Evolutionary conservation across 305 asterid species (phyloP).

Genomic region (Lippia alba): DNA sequence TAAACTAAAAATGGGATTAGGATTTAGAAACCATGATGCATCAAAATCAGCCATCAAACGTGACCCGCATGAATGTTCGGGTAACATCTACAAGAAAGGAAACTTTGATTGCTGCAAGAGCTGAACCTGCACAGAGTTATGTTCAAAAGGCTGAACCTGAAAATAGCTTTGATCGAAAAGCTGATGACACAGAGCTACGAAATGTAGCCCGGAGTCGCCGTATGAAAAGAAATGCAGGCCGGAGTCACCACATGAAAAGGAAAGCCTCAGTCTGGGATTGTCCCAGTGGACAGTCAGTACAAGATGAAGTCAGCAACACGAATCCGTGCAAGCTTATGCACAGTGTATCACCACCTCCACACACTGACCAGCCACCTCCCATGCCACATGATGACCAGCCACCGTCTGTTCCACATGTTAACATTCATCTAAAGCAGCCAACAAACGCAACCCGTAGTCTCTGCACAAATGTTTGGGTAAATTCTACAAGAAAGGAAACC

Average conservation of each 20-base stretch:
- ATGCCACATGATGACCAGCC: too few species aligned
- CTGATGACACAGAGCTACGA: too few species aligned
- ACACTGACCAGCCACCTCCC: conserved; percentile 12
- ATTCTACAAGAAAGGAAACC: background rate
- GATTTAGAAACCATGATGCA: background rate
- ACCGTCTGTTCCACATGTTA: too few species aligned
- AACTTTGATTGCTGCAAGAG: too few species aligned
- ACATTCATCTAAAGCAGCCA: conserved; percentile 7
- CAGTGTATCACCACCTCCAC: conserved; percentile 32
- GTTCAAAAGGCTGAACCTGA: too few species aligned
- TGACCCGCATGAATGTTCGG: too few species aligned
- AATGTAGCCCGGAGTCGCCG: too few species aligned
- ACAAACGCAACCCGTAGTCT: conserved; percentile 39
- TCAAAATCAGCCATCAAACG: background rate
- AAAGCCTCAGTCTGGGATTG: conserved; percentile 24
- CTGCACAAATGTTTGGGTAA: background rate
- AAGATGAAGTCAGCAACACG: conserved; percentile 45
- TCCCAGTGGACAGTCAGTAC: conserved; percentile 16
- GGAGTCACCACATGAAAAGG: background rate
- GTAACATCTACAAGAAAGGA: too few species aligned
- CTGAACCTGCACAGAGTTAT: too few species aligned
- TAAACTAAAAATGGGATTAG: background rate
- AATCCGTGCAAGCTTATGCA: conserved; percentile 56
- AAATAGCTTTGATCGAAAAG: too few species aligned
- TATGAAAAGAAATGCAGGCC: too few species aligned